Conservation (phyloP, 352 stramenopile genomes). For the Pythium dissotocum region DNA sequence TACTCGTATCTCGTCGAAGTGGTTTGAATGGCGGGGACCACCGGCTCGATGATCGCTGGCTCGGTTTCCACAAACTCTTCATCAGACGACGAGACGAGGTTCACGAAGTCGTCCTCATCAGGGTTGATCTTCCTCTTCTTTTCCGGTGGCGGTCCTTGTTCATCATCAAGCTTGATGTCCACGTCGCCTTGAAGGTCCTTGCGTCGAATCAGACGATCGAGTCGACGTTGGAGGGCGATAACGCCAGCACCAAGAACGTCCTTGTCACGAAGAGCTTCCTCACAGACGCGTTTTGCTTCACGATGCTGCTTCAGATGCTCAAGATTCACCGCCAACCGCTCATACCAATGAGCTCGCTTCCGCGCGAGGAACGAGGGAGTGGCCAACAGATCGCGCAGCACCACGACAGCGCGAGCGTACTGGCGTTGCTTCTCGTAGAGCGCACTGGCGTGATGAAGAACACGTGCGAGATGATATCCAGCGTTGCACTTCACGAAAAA, state of each 20-base stretch:
- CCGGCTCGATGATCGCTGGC: not conserved
- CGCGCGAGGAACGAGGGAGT: conserved; percentile 46
- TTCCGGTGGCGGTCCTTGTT: not conserved
- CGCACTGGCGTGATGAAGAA: conserved; percentile 50
- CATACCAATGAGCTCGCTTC: conserved; percentile 77
- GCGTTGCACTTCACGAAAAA: conserved; percentile 75
- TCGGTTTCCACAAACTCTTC: not conserved
- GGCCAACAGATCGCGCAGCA: conserved; percentile 69
- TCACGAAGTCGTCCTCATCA: conserved; percentile 18
- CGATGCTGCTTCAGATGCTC: conserved; percentile 67
- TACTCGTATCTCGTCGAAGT: conserved; percentile 36
- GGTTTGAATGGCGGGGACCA: not conserved
- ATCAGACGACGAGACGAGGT: conserved; percentile 23
- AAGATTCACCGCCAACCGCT: conserved; percentile 70
- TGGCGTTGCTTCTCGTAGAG: conserved; percentile 80
- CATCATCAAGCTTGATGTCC: no score
- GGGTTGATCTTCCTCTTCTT: not conserved
- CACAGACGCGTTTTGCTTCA: conserved; percentile 49
- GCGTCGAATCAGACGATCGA: conserved; percentile 46
- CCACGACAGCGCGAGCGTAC: conserved; percentile 63
- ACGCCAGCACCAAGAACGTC: conserved; percentile 59
- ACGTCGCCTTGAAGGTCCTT: conserved; percentile 11
- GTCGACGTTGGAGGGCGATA: conserved; percentile 51
- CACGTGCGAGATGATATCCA: conserved; percentile 65
- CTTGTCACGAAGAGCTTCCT: conserved; percentile 54